Base-by-base conservation (phyloP, 1,284 basidiomycete species). In the Sparassis latifolia region DNA sequence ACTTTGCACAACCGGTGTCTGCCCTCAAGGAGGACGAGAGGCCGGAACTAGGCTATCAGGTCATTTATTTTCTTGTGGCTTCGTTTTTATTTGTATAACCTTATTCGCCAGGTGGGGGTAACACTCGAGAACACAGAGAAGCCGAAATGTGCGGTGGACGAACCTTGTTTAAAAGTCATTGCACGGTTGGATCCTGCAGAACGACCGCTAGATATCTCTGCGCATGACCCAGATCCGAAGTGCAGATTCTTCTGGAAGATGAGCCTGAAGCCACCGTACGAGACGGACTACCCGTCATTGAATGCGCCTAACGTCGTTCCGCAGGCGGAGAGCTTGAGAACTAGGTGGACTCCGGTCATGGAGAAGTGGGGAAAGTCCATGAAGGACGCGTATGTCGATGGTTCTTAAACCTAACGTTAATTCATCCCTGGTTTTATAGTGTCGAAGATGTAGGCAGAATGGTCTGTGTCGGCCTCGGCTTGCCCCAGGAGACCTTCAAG, bases 41-140 rank as follows among this genome's bases (percentile, higher is more conserved):
- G 10, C 89, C 91, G 0, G 88, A 95, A 58, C 69, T 90, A 7
- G 76, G 77, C 47, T 88, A 86, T 62, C 84, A 92, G 55, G 65
- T 62, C 44, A 28, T 48, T 40, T 30, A 10, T 42, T 7, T 20
- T 30, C 38, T 40, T 31, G n/a, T 41, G 9, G 33, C 4, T 28
- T 46, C n/a, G 5, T 47, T 30, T 20, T 20, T 20, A 20, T 20
- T 20, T 20, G 20, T 20, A 20, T 20, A 20, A 20, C 33, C 29
- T 48, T 39, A 5, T 41, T 28, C 29, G 9, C 30, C 28, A 35
- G 68, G 77, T 89, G 54, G 91, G 91, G 1, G 90, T 91, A 7
- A 93, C 92, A 1, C 80, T 95, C 27, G 92, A 95, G 70, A 92
- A 93, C 66, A 96, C 92, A 0, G 92, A 96, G 70, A 92, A 91